These are phyloP conservation scores for Rosa persica DNA, from an alignment of 306 rosid species.

Conservation along the genomic window DNA sequence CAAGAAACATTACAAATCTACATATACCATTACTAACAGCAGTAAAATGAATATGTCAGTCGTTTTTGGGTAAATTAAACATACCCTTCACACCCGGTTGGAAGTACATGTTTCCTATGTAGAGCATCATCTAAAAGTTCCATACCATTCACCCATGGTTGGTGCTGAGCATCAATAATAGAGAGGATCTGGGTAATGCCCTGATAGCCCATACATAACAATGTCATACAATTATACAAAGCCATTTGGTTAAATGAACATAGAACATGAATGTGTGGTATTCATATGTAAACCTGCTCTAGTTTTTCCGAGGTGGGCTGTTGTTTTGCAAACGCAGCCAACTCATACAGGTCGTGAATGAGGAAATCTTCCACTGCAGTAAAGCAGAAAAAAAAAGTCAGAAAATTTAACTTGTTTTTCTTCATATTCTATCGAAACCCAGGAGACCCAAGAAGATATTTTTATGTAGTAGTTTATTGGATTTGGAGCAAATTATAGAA, in stretches of 20 bases:
- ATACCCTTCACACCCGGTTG: conserved; percentile 77
- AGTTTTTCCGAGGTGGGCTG: conserved; percentile 37
- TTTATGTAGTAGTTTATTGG: background rate
- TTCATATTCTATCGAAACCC: background rate
- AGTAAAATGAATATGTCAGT: background rate
- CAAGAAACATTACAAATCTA: background rate
- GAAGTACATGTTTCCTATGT: conserved; percentile 37
- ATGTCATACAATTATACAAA: background rate
- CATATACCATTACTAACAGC: background rate
- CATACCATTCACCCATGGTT: conserved; percentile 51
- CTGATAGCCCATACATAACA: conserved; percentile 27
- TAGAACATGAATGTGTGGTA: conserved; percentile 3
- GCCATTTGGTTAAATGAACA: background rate
- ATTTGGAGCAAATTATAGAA: background rate
- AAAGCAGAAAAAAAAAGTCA: background rate
- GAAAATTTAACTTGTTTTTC: background rate
- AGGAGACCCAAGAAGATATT: background rate
- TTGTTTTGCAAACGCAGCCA: conserved; percentile 38
- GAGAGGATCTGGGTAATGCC: conserved; percentile 44
- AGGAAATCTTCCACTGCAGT: conserved; percentile 75
- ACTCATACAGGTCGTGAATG: conserved; percentile 46
- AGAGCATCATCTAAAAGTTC: conserved; percentile 46
- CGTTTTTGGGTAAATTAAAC: background rate
- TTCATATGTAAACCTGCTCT: conserved; percentile 38
- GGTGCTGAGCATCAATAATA: conserved; percentile 36